phyloP scores from a whole-genome alignment of 2,329 filamentous ascomycete species.

The Trichothecium roseum region DNA sequence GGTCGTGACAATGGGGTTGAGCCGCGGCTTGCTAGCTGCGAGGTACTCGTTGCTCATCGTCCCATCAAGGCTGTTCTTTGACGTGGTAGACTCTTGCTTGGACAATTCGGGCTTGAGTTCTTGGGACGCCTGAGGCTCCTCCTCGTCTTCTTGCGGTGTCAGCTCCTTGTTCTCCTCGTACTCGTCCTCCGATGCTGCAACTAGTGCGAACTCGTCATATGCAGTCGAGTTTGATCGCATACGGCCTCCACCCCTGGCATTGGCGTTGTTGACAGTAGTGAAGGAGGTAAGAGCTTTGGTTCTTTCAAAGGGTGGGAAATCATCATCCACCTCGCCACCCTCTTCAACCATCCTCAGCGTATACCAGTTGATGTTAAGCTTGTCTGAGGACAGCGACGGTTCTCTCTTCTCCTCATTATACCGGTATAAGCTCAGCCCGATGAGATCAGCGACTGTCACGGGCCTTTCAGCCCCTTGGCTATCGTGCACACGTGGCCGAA shows the following conservation, averaged over 20 bases:
- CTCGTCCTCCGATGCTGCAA: conserved; percentile 58
- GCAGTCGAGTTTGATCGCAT: conserved; percentile 62
- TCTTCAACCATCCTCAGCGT: conserved; percentile 76
- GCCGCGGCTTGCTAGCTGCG: conserved; percentile 24
- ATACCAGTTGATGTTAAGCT: conserved; percentile 73
- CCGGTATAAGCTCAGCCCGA: conserved; percentile 67
- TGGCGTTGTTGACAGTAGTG: conserved; percentile 73
- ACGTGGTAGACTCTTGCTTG: conserved; percentile 2
- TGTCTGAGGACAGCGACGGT: conserved; percentile 52
- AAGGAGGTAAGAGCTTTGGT: conserved; percentile 68
- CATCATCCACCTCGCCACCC: conserved; percentile 75
- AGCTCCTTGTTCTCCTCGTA: conserved; percentile 58
- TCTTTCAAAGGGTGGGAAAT: conserved; percentile 69
- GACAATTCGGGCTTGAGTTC: conserved; percentile 7
- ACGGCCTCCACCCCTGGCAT: conserved; percentile 50
- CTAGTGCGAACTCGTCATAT: conserved; percentile 74
- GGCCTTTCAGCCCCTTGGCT: conserved; percentile 49
- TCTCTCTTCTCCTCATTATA: conserved; percentile 69
- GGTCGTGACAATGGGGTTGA: conserved; percentile 53
- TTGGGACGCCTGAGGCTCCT: conserved; percentile 15
- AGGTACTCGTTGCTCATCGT: conserved; percentile 19
- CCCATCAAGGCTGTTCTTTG: conserved; percentile 15
- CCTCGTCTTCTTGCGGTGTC: conserved; percentile 56
- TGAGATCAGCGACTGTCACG: conserved; percentile 70
- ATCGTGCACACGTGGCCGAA: conserved; percentile 58